phyloP scores from a whole-genome alignment of 495 filamentous ascomycete species.

The Articulospora tetracladia region DNA sequence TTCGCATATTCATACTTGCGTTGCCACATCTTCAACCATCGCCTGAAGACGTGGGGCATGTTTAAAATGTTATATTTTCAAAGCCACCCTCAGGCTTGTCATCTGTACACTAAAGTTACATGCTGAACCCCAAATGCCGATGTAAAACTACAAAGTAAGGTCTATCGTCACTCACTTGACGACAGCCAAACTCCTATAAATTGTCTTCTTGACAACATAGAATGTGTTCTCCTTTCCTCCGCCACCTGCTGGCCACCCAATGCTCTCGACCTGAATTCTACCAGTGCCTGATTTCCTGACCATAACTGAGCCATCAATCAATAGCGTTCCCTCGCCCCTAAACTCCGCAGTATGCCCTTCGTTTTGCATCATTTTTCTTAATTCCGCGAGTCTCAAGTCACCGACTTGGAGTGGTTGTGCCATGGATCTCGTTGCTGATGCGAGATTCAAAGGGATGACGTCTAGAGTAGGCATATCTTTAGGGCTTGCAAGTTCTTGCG shows the following conservation, averaged over 20 bases:
- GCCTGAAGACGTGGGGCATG: not conserved
- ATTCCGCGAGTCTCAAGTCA: conserved; percentile 83
- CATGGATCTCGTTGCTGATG: conserved; percentile 69
- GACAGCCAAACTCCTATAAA: conserved; percentile 80
- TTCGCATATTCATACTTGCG: not conserved
- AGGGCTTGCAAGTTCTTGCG: not conserved
- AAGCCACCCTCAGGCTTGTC: not conserved
- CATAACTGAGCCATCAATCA: conserved; percentile 83
- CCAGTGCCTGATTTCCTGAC: conserved; percentile 87
- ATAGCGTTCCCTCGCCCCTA: conserved; percentile 83
- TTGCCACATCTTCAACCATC: not conserved
- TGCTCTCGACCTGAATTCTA: conserved; percentile 84
- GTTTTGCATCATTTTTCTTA: conserved; percentile 76
- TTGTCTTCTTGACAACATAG: conserved; percentile 71
- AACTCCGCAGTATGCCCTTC: conserved; percentile 89
- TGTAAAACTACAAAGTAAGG: conserved; percentile 5
- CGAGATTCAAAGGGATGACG: conserved; percentile 69
- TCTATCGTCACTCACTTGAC: conserved; percentile 35
- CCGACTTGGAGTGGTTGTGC: conserved; percentile 92
- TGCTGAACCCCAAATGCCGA: not conserved
- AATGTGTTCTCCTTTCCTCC: conserved; percentile 47
- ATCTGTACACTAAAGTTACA: conserved; percentile 8
- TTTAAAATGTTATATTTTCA: not conserved
- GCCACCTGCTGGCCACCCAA: conserved; percentile 45
- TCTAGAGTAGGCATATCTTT: conserved; percentile 62